Evolutionary conservation across 345 rosid genomes (phyloP).

Genomic region (Citropsis articulata): DNA sequence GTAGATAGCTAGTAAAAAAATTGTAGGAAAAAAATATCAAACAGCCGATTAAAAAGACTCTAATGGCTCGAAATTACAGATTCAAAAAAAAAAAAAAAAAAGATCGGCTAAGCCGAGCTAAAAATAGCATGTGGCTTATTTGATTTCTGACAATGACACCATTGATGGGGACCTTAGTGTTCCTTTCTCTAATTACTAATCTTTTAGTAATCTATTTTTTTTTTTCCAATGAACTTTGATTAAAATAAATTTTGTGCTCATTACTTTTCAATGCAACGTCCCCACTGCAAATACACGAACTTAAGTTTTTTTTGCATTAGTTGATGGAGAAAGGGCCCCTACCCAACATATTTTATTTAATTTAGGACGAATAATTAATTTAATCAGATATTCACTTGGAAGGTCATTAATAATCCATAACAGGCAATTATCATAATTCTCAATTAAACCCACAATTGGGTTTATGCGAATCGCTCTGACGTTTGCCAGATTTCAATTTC

Average conservation of each 20-base stretch:
- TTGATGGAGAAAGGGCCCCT: not conserved
- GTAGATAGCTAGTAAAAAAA: too few relatives aligned
- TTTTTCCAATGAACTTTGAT: not conserved
- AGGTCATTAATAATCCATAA: not conserved
- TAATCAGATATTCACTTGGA: not conserved
- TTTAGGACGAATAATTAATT: not conserved
- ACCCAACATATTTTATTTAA: not conserved
- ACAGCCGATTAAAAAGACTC: too few relatives aligned
- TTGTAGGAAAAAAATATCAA: too few relatives aligned
- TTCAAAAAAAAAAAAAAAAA: too few relatives aligned
- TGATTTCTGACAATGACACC: conserved; percentile 5
- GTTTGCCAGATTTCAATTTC: not conserved
- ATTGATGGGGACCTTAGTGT: conserved; percentile 8
- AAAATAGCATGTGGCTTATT: not conserved
- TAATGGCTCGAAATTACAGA: too few relatives aligned
- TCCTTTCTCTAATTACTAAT: not conserved
- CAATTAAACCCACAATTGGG: not conserved
- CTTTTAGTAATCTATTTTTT: not conserved
- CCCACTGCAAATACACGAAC: conserved; percentile 4
- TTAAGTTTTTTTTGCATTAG: not conserved
- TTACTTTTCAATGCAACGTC: conserved; percentile 8
- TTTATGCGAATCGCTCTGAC: not conserved
- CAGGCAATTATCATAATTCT: not conserved
- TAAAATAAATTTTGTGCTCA: not conserved
- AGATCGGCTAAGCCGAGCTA: conserved; percentile 2